A percentile compares a stretch with the other conserved stretches of the same genome.
phyloP scores from a whole-genome alignment of 163 green algal genomes.

The Prototheca wickerhamii region DNA sequence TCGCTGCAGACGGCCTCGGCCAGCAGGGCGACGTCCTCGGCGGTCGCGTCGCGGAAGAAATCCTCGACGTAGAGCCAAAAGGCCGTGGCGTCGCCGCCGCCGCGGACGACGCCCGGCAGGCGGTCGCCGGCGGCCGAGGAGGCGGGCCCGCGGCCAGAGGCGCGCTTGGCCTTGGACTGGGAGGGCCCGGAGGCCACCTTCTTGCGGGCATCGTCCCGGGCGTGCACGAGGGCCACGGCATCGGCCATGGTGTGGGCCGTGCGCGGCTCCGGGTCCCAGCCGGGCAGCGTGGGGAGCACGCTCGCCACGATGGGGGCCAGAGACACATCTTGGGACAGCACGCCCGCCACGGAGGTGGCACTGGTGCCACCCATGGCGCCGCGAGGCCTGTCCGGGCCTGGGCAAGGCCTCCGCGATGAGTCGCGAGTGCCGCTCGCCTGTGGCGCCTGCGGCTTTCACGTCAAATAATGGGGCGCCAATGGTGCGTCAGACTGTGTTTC shows the following conservation, averaged over 20 bases:
- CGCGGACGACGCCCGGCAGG: slow-evolving; percentile 22
- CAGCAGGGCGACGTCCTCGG: slow-evolving; percentile 53
- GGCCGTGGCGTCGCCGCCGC: slow-evolving; percentile 29
- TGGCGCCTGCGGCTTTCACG: too few species aligned
- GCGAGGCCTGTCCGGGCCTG: too few species aligned
- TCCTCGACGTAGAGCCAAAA: slow-evolving; percentile 55
- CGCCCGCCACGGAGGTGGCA: background rate
- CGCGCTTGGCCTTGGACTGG: slow-evolving; percentile 35
- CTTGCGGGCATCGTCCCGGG: slow-evolving; percentile 42
- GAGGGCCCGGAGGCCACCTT: slow-evolving; percentile 19
- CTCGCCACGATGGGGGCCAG: background rate
- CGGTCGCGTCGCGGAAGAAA: slow-evolving; percentile 62
- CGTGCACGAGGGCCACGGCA: slow-evolving; percentile 34
- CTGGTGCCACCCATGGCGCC: too few species aligned
- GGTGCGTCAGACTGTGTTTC: too few species aligned
- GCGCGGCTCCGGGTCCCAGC: slow-evolving; percentile 6
- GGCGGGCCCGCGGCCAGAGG: slow-evolving; percentile 4
- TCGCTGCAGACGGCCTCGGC: slow-evolving; percentile 21
- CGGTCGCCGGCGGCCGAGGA: slow-evolving; percentile 12
- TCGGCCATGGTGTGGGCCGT: slow-evolving; percentile 42
- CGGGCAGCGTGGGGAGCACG: slow-evolving; percentile 10
- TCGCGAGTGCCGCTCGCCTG: too few species aligned
- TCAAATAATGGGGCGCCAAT: too few species aligned
- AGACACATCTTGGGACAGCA: background rate
- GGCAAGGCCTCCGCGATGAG: too few species aligned